Percentiles rank a stretch among this genome's conserved stretches.
Evolutionary conservation across 768 basidiomycete species (phyloP).

Genomic region (Pleurotus eryngii): DNA sequence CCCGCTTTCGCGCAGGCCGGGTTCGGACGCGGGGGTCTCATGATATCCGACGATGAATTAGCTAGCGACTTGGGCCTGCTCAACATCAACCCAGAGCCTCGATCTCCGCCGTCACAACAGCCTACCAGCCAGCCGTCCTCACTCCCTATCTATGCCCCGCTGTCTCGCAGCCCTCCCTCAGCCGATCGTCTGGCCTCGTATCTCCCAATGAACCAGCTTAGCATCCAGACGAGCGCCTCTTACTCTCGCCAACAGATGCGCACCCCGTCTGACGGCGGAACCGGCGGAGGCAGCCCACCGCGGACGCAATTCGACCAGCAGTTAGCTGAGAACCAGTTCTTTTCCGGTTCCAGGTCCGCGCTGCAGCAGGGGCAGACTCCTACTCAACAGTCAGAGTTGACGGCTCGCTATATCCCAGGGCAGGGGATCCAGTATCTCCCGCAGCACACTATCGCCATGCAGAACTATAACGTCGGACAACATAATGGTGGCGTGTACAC

Average conservation of each 20-base stretch:
- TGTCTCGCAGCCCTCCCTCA: slow-evolving; percentile 55
- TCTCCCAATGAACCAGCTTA: slow-evolving; percentile 54
- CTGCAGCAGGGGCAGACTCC: slow-evolving; percentile 21
- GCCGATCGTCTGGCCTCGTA: slow-evolving; percentile 52
- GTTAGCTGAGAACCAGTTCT: slow-evolving; percentile 36
- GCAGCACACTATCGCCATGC: slow-evolving; percentile 23
- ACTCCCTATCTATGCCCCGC: slow-evolving; percentile 70
- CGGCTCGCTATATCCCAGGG: slow-evolving; percentile 61
- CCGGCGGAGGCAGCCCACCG: slow-evolving; percentile 46
- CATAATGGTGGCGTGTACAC: slow-evolving; percentile 29
- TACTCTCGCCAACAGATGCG: slow-evolving; percentile 48
- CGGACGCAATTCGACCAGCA: slow-evolving; percentile 41
- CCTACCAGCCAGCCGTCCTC: slow-evolving; percentile 71
- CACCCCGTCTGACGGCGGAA: slow-evolving; percentile 64
- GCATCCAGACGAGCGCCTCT: slow-evolving; percentile 46
- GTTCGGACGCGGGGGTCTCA: slow-evolving; percentile 51
- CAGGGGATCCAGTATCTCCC: slow-evolving; percentile 62
- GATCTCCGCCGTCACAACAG: slow-evolving; percentile 41
- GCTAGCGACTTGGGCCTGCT: slow-evolving; percentile 66
- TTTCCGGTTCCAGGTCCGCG: slow-evolving; percentile 20
- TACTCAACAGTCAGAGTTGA: slow-evolving; percentile 34
- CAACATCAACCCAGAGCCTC: slow-evolving; percentile 45
- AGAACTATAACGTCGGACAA: slow-evolving; percentile 18
- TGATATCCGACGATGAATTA: slow-evolving; percentile 79
- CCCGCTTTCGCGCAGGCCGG: slow-evolving; percentile 27